Evolutionary conservation across 805 yeast species (phyloP).

Genomic region (Yamadazyma sp.): DNA sequence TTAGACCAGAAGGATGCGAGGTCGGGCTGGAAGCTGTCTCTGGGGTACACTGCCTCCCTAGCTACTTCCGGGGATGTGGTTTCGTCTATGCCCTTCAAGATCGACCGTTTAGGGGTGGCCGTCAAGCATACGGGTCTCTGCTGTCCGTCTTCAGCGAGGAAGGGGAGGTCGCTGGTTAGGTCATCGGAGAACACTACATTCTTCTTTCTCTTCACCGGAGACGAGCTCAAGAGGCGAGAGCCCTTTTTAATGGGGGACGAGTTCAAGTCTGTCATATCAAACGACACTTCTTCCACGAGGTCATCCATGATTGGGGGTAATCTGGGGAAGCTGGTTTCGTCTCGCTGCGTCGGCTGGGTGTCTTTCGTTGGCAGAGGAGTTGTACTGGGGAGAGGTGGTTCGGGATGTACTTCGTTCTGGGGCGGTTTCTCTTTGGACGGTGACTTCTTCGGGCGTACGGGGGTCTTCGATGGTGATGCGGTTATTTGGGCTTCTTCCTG

Average conservation of each 20-base stretch:
- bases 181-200: constrained; percentile 43
- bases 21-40: constrained; percentile 25
- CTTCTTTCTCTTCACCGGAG: constrained; percentile 17
- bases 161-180: constrained; percentile 30
- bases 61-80: constrained; percentile 16
- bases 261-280: constrained; percentile 10
- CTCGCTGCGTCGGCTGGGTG: background rate
- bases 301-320: constrained; percentile 7
- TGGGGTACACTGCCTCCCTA: too few species aligned
- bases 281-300: constrained; percentile 1
- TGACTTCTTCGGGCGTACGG: background rate
- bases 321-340: background rate
- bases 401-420: too few species aligned
- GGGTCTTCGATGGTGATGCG: background rate
- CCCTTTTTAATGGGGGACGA: constrained; percentile 25
- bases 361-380: background rate
- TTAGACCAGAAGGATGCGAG: constrained; percentile 43
- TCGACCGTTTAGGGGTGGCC: constrained; percentile 37
- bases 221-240: constrained; percentile 3
- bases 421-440: too few species aligned
- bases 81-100: constrained; percentile 27
- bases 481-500: too few species aligned
- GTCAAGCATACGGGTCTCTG: constrained; percentile 9
- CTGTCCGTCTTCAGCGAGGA: constrained; percentile 24
- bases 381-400: too few species aligned